These are phyloP conservation scores for Pseudogymnoascus sp. DNA, from an alignment of 2,329 filamentous ascomycete genomes.

Conservation along the genomic window DNA sequence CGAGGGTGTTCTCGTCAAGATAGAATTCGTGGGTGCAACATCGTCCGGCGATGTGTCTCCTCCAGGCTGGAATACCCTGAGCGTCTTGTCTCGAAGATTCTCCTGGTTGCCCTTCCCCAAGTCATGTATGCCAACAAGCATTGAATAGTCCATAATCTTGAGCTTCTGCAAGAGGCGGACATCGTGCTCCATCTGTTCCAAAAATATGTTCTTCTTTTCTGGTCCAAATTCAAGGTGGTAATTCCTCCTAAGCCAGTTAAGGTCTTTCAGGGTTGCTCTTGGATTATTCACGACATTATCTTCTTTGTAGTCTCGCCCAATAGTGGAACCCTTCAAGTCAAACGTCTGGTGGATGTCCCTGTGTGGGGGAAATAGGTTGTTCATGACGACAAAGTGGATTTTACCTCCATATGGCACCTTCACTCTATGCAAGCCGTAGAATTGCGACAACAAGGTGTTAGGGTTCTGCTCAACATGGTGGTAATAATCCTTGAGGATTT, in stretches of 20 bases:
- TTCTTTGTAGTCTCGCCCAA: slow-evolving; percentile 85
- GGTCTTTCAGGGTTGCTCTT: slow-evolving; percentile 85
- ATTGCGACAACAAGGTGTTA: slow-evolving; percentile 93
- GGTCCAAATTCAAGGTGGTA: slow-evolving; percentile 82
- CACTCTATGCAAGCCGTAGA: slow-evolving; percentile 93
- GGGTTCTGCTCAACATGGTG: slow-evolving; percentile 87
- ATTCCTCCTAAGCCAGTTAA: slow-evolving; percentile 89
- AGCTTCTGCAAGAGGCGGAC: slow-evolving; percentile 79
- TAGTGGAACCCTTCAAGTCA: slow-evolving; percentile 91
- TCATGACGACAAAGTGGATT: slow-evolving; percentile 99
- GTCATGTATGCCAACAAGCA: slow-evolving; percentile 92
- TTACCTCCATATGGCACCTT: slow-evolving; percentile 98
- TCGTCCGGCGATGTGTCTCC: slow-evolving; percentile 58
- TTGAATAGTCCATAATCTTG: slow-evolving; percentile 98
- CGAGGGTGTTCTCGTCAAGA: slow-evolving; percentile 82
- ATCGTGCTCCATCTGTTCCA: slow-evolving; percentile 82
- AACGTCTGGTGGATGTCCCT: slow-evolving; percentile 96
- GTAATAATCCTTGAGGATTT: slow-evolving; percentile 87
- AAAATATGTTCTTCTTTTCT: slow-evolving; percentile 77
- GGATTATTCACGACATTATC: slow-evolving; percentile 84
- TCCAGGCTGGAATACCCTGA: slow-evolving; percentile 89
- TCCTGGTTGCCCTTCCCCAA: slow-evolving; percentile 87
- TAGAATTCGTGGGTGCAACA: slow-evolving; percentile 34
- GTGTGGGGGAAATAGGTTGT: slow-evolving; percentile 96
- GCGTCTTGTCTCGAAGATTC: slow-evolving; percentile 79